These are phyloP conservation scores for Botryosphaeria agaves DNA, from an alignment of 2,329 filamentous ascomycete genomes.

Conservation along the genomic window DNA sequence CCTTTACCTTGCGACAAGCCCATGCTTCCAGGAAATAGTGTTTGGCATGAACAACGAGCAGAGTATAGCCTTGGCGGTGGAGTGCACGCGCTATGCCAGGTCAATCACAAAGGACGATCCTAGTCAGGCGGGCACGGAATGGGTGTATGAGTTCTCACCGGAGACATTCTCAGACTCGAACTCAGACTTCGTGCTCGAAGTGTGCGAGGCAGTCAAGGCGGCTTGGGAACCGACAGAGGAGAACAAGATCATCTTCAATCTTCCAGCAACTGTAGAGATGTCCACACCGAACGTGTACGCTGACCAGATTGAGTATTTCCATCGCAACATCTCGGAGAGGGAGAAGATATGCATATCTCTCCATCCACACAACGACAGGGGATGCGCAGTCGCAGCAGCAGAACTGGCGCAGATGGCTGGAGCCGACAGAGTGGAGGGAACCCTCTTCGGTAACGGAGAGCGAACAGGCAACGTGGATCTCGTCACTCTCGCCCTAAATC, in stretches of 20 bases:
- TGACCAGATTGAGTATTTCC: slow-evolving; percentile 94
- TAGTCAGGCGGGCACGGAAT: slow-evolving; percentile 38
- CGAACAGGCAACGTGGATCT: slow-evolving; percentile 90
- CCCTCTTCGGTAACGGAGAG: slow-evolving; percentile 88
- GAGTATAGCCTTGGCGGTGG: slow-evolving; percentile 63
- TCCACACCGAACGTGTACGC: slow-evolving; percentile 89
- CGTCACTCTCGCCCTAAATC: slow-evolving; percentile 79
- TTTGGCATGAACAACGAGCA: slow-evolving; percentile 78
- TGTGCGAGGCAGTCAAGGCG: slow-evolving; percentile 86
- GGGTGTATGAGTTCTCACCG: slow-evolving; percentile 70
- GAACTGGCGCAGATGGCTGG: slow-evolving; percentile 94
- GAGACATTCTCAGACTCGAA: slow-evolving; percentile 84
- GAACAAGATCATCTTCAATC: slow-evolving; percentile 85
- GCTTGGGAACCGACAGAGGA: slow-evolving; percentile 74
- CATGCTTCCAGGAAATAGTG: slow-evolving; percentile 83
- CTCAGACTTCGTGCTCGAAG: slow-evolving; percentile 62
- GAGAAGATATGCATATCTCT: slow-evolving; percentile 80
- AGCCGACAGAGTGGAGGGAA: slow-evolving; percentile 85
- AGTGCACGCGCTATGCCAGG: slow-evolving; percentile 71
- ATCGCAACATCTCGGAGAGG: slow-evolving; percentile 63
- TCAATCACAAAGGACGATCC: slow-evolving; percentile 75
- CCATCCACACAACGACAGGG: slow-evolving; percentile 89
- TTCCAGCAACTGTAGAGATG: slow-evolving; percentile 93
- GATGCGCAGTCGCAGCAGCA: slow-evolving; percentile 74
- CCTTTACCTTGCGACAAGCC: slow-evolving; percentile 89